These are phyloP conservation scores for Periglandula ipomoeae DNA, from an alignment of 2,329 filamentous ascomycete genomes.

Conservation along the genomic window DNA sequence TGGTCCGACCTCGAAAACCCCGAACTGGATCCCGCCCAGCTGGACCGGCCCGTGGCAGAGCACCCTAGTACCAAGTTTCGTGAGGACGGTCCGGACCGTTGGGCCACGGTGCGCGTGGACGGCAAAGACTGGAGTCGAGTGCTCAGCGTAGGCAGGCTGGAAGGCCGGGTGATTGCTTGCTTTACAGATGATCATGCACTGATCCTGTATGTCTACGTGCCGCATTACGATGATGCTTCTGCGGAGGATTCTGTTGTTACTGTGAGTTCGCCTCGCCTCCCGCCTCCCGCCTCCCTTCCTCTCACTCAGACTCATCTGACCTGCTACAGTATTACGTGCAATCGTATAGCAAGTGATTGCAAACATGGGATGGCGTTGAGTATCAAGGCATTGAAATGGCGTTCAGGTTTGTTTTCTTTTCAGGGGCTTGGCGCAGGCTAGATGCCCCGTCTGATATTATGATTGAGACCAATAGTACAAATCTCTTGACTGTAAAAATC, in stretches of 20 bases:
- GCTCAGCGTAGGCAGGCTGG: slow-evolving; percentile 82
- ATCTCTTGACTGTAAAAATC: neutral
- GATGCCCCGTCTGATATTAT: no score
- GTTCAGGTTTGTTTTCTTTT: neutral
- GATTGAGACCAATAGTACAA: neutral
- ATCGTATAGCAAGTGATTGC: slow-evolving; percentile 26
- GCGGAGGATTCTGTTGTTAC: slow-evolving; percentile 68
- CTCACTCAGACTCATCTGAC: slow-evolving; percentile 14
- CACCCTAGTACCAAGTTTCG: slow-evolving; percentile 77
- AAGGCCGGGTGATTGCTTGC: slow-evolving; percentile 87
- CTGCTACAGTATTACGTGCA: slow-evolving; percentile 31
- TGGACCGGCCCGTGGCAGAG: slow-evolving; percentile 62
- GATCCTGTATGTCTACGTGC: slow-evolving; percentile 75
- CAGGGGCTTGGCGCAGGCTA: no score
- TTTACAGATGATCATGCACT: slow-evolving; percentile 73
- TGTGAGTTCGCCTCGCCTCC: slow-evolving; percentile 35
- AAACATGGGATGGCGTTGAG: neutral
- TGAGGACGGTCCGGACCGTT: slow-evolving; percentile 67
- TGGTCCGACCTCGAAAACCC: slow-evolving; percentile 87
- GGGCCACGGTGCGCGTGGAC: slow-evolving; percentile 86
- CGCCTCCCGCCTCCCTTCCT: neutral
- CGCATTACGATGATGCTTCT: slow-evolving; percentile 55
- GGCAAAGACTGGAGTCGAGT: slow-evolving; percentile 91
- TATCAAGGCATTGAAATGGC: neutral
- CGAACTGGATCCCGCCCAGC: slow-evolving; percentile 68